These are phyloP conservation scores for Hymenoscyphus fructigenus DNA, from an alignment of 2,329 filamentous ascomycete species.

Conservation along the genomic window DNA sequence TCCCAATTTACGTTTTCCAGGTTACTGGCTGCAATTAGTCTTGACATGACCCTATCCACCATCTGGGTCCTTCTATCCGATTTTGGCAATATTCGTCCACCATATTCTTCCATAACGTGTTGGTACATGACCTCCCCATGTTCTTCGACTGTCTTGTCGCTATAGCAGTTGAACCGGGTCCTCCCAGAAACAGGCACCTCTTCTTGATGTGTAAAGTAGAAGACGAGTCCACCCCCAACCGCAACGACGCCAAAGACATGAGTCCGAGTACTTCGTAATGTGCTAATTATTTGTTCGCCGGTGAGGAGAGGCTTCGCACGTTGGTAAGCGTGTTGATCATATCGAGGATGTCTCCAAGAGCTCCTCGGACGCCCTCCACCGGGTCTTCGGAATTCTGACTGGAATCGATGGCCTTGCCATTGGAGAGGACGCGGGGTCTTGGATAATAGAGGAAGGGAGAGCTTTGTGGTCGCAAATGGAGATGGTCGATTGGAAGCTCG, in stretches of 20 bases:
- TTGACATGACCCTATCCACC: conserved; percentile 64
- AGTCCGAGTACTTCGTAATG: conserved; percentile 38
- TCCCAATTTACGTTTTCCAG: conserved; percentile 63
- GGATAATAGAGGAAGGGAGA: background rate
- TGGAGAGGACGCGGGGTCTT: background rate
- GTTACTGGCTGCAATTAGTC: conserved; percentile 67
- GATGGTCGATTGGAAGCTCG: background rate
- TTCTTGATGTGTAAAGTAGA: conserved; percentile 71
- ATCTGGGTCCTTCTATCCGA: conserved; percentile 54
- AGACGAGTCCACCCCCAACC: conserved; percentile 42
- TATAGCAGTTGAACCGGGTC: conserved; percentile 69
- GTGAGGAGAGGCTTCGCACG: conserved; percentile 42
- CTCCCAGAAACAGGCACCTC: conserved; percentile 71
- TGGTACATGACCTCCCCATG: conserved; percentile 55
- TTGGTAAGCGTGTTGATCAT: conserved; percentile 22
- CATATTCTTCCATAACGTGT: conserved; percentile 54
- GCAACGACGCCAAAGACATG: conserved; percentile 44
- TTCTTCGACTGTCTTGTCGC: conserved; percentile 52
- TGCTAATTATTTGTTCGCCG: conserved; percentile 35
- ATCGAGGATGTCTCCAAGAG: conserved; percentile 11
- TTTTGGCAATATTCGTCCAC: conserved; percentile 54
- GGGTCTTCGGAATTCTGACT: conserved; percentile 1
- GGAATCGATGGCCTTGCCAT: conserved; percentile 8
- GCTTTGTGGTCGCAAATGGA: background rate
- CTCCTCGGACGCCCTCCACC: no score